phyloP scores from a whole-genome alignment of 306 rosid species.

The Echinosophora koreensis region DNA sequence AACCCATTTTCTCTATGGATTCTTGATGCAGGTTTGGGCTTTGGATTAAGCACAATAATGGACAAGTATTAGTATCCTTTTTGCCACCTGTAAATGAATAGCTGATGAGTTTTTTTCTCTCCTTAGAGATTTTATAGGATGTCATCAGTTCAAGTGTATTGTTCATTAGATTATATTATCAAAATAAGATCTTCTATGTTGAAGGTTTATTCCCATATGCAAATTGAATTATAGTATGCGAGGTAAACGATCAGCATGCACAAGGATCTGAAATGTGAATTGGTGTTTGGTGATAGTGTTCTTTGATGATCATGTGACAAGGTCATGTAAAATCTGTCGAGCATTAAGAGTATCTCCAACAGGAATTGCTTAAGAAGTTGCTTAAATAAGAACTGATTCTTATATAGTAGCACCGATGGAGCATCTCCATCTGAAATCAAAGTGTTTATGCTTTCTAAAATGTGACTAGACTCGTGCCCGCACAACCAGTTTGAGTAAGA shows the following conservation, averaged over 20 bases:
- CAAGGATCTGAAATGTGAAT: background rate
- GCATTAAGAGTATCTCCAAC: background rate
- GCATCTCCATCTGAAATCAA: no score
- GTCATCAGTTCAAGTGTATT: slow-evolving; percentile 29
- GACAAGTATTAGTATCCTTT: slow-evolving; percentile 35
- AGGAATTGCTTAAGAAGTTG: no score
- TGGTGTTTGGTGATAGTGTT: background rate
- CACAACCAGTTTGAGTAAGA: no score
- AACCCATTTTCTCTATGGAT: background rate
- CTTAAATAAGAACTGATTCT: no score
- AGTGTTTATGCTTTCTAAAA: no score
- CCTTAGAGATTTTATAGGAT: slow-evolving; percentile 40
- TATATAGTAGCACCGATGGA: no score
- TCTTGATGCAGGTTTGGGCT: slow-evolving; percentile 76
- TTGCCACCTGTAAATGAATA: slow-evolving; percentile 45
- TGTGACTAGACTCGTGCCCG: background rate
- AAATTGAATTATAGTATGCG: background rate
- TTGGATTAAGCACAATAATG: slow-evolving; percentile 55
- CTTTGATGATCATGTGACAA: background rate
- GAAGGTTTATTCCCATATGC: slow-evolving; percentile 40
- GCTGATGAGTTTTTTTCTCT: slow-evolving; percentile 25
- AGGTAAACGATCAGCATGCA: slow-evolving; percentile 34
- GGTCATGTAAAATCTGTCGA: background rate
- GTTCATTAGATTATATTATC: slow-evolving; percentile 30
- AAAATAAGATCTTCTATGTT: slow-evolving; percentile 28